These are phyloP conservation scores for Cutaneotrichosporon dermatis DNA, from an alignment of 1,284 basidiomycete species.

Conservation along the genomic window DNA sequence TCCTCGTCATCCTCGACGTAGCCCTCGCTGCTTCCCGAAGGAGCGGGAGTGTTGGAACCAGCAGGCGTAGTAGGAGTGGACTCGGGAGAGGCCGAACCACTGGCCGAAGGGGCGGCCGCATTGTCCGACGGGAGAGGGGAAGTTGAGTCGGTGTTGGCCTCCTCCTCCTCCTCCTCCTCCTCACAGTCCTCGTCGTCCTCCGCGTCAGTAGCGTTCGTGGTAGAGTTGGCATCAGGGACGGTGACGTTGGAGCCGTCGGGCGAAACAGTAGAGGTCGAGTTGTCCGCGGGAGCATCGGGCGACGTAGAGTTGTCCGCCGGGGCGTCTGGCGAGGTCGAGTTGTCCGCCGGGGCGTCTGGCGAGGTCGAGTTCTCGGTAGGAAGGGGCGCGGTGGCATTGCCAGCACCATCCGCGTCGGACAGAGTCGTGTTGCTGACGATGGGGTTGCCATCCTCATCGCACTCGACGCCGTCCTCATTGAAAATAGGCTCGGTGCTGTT, in stretches of 20 bases:
- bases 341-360: not conserved
- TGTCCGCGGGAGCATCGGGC: not conserved
- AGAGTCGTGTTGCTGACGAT: not conserved
- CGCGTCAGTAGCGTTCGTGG: not conserved
- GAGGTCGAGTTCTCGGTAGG: not conserved
- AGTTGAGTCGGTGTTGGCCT: constrained; percentile 50
- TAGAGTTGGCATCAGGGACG: not conserved
- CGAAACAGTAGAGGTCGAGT: not conserved
- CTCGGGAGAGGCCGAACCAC: constrained; percentile 40
- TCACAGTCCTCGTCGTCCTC: constrained; percentile 5
- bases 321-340: not conserved
- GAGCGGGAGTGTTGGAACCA: not conserved
- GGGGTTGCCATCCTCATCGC: not conserved
- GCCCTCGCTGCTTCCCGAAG: not conserved
- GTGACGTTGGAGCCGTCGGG: not conserved
- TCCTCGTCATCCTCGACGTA: constrained; percentile 1
- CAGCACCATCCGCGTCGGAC: not conserved
- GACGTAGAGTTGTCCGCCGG: not conserved
- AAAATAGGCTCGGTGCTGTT: not conserved
- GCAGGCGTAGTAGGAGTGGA: no score
- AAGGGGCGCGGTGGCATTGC: constrained; percentile 1
- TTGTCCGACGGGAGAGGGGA: not conserved
- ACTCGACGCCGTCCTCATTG: not conserved
- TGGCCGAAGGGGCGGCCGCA: constrained; percentile 40
- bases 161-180: constrained; percentile 56